Percentiles rank a stretch among this genome's conserved stretches.
phyloP scores from a whole-genome alignment of 768 basidiomycete genomes.

The Omphalotus guepiniiformis region DNA sequence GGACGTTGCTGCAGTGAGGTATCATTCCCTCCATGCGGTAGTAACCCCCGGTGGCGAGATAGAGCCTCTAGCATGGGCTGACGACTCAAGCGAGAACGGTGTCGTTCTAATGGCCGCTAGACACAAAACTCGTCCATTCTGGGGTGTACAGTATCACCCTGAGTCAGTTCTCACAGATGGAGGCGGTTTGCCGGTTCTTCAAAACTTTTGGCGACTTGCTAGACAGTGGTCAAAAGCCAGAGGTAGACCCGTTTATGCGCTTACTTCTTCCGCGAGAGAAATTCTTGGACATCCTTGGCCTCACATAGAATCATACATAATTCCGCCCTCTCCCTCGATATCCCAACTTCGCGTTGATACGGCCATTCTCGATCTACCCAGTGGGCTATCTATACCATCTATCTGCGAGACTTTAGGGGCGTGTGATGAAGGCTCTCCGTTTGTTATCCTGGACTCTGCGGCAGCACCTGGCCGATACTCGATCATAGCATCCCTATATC shows the following conservation, averaged over 20 bases:
- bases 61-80: slow-evolving; percentile 67
- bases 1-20: slow-evolving; percentile 60
- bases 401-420: slow-evolving; percentile 65
- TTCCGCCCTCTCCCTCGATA: slow-evolving; percentile 20
- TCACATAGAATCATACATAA: slow-evolving; percentile 19
- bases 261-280: slow-evolving; percentile 32
- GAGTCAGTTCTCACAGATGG: slow-evolving; percentile 73
- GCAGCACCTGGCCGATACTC: slow-evolving; percentile 71
- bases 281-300: slow-evolving; percentile 60
- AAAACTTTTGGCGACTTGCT: slow-evolving; percentile 73
- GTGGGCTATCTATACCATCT: slow-evolving; percentile 32
- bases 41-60: slow-evolving; percentile 42
- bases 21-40: slow-evolving; percentile 74
- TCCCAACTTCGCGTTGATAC: slow-evolving; percentile 9
- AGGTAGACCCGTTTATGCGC: slow-evolving; percentile 35
- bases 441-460: slow-evolving; percentile 73
- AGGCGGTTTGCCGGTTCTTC: slow-evolving; percentile 63
- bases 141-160: slow-evolving; percentile 89
- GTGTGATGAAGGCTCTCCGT: slow-evolving; percentile 51
- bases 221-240: slow-evolving; percentile 45
- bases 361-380: slow-evolving; percentile 10
- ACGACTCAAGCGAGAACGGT: slow-evolving; percentile 65
- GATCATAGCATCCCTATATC: slow-evolving; percentile 60
- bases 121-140: slow-evolving; percentile 66
- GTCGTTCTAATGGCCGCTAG: slow-evolving; percentile 69